phyloP scores from a whole-genome alignment of 2,329 filamentous ascomycete genomes.

The Fusarium sp. region DNA sequence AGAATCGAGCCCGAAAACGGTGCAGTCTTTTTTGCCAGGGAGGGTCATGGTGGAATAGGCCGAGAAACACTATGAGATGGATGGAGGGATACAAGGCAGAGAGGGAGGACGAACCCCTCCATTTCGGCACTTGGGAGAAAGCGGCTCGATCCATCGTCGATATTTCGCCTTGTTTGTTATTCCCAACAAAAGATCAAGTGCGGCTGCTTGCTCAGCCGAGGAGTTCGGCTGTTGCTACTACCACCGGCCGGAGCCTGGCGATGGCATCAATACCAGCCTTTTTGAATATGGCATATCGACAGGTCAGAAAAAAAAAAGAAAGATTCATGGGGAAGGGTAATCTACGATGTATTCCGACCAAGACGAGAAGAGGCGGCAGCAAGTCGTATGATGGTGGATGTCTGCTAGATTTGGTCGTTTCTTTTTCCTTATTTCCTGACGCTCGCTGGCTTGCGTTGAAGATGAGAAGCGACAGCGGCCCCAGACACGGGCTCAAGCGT shows the following conservation, averaged over 20 bases:
- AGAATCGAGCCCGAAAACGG: slow-evolving; percentile 26
- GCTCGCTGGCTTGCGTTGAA: neutral
- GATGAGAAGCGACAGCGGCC: neutral
- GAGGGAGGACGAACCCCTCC: slow-evolving; percentile 6
- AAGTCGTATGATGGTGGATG: slow-evolving; percentile 38
- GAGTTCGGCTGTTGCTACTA: slow-evolving; percentile 13
- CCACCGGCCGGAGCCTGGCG: slow-evolving; percentile 12
- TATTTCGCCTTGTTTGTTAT: neutral
- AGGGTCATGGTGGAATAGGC: neutral
- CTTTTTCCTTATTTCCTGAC: slow-evolving; percentile 7
- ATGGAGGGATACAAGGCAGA: neutral
- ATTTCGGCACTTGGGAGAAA: neutral
- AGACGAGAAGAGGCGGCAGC: slow-evolving; percentile 1
- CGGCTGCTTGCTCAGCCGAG: slow-evolving; percentile 9
- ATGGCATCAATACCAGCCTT: slow-evolving; percentile 1
- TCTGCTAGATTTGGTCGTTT: slow-evolving; percentile 3
- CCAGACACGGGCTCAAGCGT: neutral
- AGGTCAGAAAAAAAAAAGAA: neutral
- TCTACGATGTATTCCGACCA: slow-evolving; percentile 17
- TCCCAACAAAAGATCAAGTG: neutral
- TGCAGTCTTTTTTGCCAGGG: slow-evolving; percentile 6
- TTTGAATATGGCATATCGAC: slow-evolving; percentile 6
- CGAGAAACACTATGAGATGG: neutral
- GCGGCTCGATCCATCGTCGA: neutral
- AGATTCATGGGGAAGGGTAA: slow-evolving; percentile 5